Evolutionary conservation across 257 asterid species (phyloP).

Genomic region (Solanum sejunctum): DNA sequence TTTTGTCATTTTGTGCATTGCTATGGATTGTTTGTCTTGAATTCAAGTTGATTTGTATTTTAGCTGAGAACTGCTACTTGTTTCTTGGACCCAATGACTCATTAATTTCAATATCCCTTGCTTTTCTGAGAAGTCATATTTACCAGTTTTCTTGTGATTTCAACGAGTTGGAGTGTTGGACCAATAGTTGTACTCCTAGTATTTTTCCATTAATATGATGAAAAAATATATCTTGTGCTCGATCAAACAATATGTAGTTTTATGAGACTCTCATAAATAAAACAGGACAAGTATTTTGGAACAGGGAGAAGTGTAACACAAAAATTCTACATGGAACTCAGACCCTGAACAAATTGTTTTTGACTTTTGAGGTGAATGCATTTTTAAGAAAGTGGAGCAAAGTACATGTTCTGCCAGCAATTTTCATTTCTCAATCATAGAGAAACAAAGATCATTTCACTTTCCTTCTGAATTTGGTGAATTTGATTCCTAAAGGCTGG

Average conservation of each 20-base stretch:
- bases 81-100: neutral
- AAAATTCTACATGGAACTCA: neutral
- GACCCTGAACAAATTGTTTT: neutral
- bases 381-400: neutral
- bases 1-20: neutral
- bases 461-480: neutral
- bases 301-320: neutral
- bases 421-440: neutral
- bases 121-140: neutral
- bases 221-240: too few relatives aligned
- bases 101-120: neutral
- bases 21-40: neutral
- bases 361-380: neutral
- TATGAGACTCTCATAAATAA: too few relatives aligned
- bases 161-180: neutral
- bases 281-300: too few relatives aligned
- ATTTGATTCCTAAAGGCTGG: neutral
- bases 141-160: neutral
- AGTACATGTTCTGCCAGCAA: neutral
- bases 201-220: too few relatives aligned
- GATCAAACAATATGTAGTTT: too few relatives aligned
- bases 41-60: neutral
- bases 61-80: neutral
- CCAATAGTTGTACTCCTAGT: too few relatives aligned
- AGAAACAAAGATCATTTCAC: neutral